Conservation (phyloP, 345 rosid genomes). For the Alliaria petiolata region DNA sequence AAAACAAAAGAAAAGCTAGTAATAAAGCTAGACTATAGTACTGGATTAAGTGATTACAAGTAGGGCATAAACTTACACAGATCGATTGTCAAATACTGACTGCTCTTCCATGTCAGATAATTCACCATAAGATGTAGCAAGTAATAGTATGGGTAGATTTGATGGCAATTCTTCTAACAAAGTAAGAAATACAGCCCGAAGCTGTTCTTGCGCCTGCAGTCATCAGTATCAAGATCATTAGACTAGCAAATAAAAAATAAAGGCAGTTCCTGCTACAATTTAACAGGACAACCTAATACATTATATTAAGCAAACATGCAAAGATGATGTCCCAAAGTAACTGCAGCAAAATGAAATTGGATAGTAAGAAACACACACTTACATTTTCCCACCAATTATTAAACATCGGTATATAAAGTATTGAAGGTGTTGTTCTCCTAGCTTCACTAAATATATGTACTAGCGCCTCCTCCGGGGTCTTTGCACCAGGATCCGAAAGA, state of each 20-base stretch:
- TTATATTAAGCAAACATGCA: constrained; percentile 7
- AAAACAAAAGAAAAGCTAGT: neutral
- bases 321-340: neutral
- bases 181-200: constrained; percentile 84
- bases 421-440: constrained; percentile 91
- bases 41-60: neutral
- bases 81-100: constrained; percentile 62
- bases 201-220: constrained; percentile 93
- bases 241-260: constrained; percentile 3
- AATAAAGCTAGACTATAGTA: neutral
- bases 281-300: neutral
- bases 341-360: constrained; percentile 9
- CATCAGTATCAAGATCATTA: constrained; percentile 26
- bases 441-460: constrained; percentile 99
- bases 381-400: constrained; percentile 99
- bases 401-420: constrained; percentile 86
- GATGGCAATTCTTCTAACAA: constrained; percentile 94
- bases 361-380: constrained; percentile 35
- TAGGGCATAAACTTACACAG: constrained; percentile 56
- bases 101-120: constrained; percentile 53
- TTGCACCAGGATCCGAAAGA: constrained; percentile 98
- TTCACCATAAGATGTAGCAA: constrained; percentile 65
- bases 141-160: constrained; percentile 72
- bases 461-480: constrained; percentile 97
- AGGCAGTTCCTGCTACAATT: neutral